These are phyloP conservation scores for Yamadazyma kanchanaburiensis DNA, from an alignment of 1,139 yeast species.

Conservation along the genomic window DNA sequence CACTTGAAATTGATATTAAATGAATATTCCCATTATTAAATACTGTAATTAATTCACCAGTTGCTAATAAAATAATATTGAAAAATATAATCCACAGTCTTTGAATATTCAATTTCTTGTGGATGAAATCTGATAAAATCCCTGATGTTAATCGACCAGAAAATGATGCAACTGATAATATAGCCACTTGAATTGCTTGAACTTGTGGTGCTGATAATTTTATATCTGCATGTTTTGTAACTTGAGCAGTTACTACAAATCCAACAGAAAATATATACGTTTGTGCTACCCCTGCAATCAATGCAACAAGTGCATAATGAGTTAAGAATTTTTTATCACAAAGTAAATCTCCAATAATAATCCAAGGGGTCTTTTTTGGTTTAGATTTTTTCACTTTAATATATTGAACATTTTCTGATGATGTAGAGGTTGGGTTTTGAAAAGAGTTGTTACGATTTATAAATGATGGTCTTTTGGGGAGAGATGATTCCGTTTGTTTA, in stretches of 20 bases:
- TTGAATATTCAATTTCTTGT: conserved; percentile 30
- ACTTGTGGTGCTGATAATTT: conserved; percentile 25
- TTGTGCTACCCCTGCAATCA: conserved; percentile 39
- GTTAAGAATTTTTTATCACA: conserved; percentile 25
- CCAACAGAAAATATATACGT: conserved; percentile 46
- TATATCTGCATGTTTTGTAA: conserved; percentile 17
- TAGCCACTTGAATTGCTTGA: conserved; percentile 46
- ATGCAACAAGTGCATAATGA: conserved; percentile 34
- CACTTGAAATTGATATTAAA: conserved; percentile 29
- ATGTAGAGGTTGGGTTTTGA: conserved; percentile 1
- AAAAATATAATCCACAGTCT: conserved; percentile 38
- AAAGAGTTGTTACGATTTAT: conserved; percentile 14
- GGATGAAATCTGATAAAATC: conserved; percentile 33
- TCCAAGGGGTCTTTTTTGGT: conserved; percentile 18
- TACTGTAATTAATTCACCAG: conserved; percentile 30
- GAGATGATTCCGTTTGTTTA: conserved; percentile 2
- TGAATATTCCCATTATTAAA: conserved; percentile 24
- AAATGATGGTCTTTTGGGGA: conserved; percentile 9
- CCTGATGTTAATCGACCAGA: conserved; percentile 39
- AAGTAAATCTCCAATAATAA: conserved; percentile 22
- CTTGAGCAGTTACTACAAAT: conserved; percentile 42
- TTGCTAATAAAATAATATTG: conserved; percentile 24
- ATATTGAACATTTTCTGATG: conserved; percentile 4
- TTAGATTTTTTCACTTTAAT: conserved; percentile 5
- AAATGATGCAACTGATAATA: conserved; percentile 40